Percentiles rank a stretch among this genome's conserved stretches.
Evolutionary conservation across 345 rosid species (phyloP).

Genomic region (Mallotus nudiflorus): DNA sequence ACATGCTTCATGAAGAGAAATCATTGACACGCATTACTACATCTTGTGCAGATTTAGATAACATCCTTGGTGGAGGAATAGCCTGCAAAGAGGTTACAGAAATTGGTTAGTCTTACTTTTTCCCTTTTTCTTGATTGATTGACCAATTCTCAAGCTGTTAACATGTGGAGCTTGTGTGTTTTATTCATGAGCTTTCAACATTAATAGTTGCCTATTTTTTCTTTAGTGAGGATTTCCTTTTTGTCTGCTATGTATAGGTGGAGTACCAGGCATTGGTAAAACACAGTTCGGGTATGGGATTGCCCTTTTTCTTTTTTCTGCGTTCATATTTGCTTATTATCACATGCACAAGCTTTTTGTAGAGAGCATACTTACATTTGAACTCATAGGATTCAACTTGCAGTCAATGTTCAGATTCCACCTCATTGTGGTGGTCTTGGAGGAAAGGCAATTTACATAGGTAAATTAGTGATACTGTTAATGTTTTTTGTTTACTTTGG

Average conservation of each 20-base stretch:
- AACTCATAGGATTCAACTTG: slow-evolving; percentile 79
- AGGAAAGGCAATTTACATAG: slow-evolving; percentile 87
- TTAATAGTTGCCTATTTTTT: neutral
- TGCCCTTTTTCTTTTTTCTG: slow-evolving; percentile 22
- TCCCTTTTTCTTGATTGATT: slow-evolving; percentile 1
- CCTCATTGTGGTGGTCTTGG: slow-evolving; percentile 78
- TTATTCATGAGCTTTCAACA: neutral
- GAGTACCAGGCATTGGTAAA: slow-evolving; percentile 87
- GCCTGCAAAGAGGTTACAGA: slow-evolving; percentile 93
- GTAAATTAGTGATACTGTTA: slow-evolving; percentile 29
- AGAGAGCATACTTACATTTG: slow-evolving; percentile 13
- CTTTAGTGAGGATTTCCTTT: neutral
- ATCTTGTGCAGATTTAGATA: slow-evolving; percentile 77
- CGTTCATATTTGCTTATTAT: neutral
- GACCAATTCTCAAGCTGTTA: neutral
- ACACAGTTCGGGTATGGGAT: slow-evolving; percentile 82
- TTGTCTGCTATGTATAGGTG: slow-evolving; percentile 19
- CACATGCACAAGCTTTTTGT: neutral
- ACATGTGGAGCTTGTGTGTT: neutral
- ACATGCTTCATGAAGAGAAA: slow-evolving; percentile 74
- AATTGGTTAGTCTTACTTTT: slow-evolving; percentile 50
- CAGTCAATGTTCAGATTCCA: slow-evolving; percentile 93
- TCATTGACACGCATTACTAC: slow-evolving; percentile 68
- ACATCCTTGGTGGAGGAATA: slow-evolving; percentile 85
- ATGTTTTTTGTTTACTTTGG: neutral